These are phyloP conservation scores for Trypanosoma avium DNA, from an alignment of 208 protist genomes.

Conservation along the genomic window DNA sequence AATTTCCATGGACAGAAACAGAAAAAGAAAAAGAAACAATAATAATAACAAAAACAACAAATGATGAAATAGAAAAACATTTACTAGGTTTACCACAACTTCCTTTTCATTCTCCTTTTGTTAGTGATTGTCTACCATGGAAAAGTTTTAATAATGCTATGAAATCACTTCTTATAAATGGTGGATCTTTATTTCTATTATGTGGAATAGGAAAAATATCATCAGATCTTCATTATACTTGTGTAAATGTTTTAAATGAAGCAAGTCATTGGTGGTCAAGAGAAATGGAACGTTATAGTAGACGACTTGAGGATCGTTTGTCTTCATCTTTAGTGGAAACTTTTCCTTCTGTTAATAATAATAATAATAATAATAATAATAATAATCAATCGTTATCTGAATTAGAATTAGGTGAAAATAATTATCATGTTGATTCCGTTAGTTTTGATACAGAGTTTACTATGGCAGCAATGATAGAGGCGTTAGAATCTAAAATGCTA, in stretches of 20 bases:
- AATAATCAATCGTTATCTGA: too few species aligned
- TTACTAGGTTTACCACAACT: neutral
- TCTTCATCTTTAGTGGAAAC: neutral
- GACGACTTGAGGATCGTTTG: neutral
- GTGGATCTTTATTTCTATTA: conserved; percentile 66
- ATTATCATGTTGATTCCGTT: neutral
- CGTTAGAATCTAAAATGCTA: neutral
- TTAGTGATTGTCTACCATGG: neutral
- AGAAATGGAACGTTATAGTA: conserved; percentile 18
- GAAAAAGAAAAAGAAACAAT: too few species aligned
- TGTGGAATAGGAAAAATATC: conserved; percentile 52
- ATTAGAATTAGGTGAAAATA: neutral
- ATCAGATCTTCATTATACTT: conserved; percentile 44
- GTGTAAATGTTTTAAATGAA: conserved; percentile 39
- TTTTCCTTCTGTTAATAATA: neutral
- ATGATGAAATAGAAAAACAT: neutral
- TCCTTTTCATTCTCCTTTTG: neutral
- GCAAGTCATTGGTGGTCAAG: conserved; percentile 42
- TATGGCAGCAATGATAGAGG: neutral
- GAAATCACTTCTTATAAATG: conserved; percentile 31
- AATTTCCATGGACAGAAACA: conserved; percentile 1
- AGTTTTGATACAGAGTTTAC: neutral
- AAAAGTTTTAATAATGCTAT: neutral
- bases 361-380: too few species aligned
- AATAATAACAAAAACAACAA: too few species aligned